Conservation (phyloP, 495 filamentous ascomycete species). For the Tuber indicum region DNA sequence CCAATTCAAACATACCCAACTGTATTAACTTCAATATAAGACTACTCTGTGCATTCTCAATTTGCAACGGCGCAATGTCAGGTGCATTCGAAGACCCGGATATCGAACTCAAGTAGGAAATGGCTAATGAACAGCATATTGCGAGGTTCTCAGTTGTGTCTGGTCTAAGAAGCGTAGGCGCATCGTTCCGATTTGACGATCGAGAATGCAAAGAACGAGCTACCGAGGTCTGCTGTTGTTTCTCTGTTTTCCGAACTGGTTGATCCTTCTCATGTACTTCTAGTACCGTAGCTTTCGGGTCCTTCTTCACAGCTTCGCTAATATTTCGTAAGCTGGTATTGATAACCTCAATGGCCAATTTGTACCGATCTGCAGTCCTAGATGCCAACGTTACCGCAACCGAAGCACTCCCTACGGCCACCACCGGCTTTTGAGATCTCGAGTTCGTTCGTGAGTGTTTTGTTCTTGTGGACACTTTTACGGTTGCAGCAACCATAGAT, state of each 20-base stretch:
- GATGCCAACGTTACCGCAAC: conserved; percentile 10
- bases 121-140: conserved; percentile 69
- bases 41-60: conserved; percentile 76
- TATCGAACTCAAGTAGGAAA: conserved; percentile 60
- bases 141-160: conserved; percentile 46
- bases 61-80: conserved; percentile 59
- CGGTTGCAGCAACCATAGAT: conserved; percentile 5
- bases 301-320: conserved; percentile 60
- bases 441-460: conserved; percentile 25
- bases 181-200: conserved; percentile 29
- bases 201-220: conserved; percentile 31
- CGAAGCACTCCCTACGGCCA: conserved; percentile 10
- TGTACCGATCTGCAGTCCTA: conserved; percentile 38
- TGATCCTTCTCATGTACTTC: conserved; percentile 8
- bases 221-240: conserved; percentile 10
- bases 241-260: conserved; percentile 17
- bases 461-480: conserved; percentile 23
- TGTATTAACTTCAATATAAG: conserved; percentile 66
- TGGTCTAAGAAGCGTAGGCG: conserved; percentile 31
- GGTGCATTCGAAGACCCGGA: conserved; percentile 46
- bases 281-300: conserved; percentile 4
- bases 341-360: conserved; percentile 74
- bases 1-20: conserved; percentile 65
- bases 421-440: conserved; percentile 10
- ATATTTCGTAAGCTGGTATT: conserved; percentile 70